Evolutionary conservation across 768 basidiomycete species (phyloP).

Genomic region (Pulveroboletus frians): DNA sequence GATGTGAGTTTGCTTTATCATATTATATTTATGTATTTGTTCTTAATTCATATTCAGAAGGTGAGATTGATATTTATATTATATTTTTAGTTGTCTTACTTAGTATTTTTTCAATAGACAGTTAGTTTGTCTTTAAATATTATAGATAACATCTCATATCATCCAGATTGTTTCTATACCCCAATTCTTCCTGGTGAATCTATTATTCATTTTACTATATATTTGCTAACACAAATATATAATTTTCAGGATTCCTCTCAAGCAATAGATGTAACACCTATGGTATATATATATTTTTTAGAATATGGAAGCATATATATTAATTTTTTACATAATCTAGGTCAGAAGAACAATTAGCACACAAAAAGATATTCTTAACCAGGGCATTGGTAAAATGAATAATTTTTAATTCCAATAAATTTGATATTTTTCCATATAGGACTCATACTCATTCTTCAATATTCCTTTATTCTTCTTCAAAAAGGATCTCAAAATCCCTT

Average conservation of each 20-base stretch:
- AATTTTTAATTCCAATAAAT: no score
- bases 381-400: no score
- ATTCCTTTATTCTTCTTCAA: no score
- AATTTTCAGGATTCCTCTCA: neutral
- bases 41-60: fast-evolving
- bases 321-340: neutral
- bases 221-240: neutral
- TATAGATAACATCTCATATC: neutral
- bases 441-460: no score
- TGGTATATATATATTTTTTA: neutral
- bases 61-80: neutral
- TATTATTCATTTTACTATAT: neutral
- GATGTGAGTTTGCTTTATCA: neutral
- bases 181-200: neutral
- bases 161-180: neutral
- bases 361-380: neutral
- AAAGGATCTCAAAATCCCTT: no score
- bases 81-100: neutral
- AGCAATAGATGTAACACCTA: neutral
- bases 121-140: neutral
- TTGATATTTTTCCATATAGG: no score
- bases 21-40: neutral
- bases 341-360: neutral
- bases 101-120: neutral
- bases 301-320: neutral